phyloP scores from a whole-genome alignment of 2,329 filamentous ascomycete species.

The Cadophora luteo-olivacea region DNA sequence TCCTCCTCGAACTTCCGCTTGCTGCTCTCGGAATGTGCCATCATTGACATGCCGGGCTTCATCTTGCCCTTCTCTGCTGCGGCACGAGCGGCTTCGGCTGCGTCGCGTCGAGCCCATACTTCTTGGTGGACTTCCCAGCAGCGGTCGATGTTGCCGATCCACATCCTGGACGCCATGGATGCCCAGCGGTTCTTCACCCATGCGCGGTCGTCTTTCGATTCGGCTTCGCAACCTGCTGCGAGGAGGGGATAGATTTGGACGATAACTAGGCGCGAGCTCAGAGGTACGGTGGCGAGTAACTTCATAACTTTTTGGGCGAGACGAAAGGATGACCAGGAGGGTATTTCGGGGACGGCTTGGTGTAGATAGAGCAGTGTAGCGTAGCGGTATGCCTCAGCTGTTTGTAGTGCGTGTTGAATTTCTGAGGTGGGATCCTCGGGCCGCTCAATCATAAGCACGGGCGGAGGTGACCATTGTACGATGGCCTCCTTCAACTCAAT shows the following conservation, averaged over 20 bases:
- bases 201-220: conserved; percentile 62
- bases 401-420: conserved; percentile 69
- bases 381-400: conserved; percentile 71
- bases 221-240: conserved; percentile 69
- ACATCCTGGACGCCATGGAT: conserved; percentile 65
- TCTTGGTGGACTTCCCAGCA: conserved; percentile 69
- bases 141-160: conserved; percentile 71
- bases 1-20: conserved; percentile 44
- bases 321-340: conserved; percentile 60
- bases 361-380: conserved; percentile 71
- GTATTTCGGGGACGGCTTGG: conserved; percentile 72
- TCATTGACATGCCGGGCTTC: conserved; percentile 27
- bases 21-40: conserved; percentile 39
- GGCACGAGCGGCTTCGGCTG: conserved; percentile 39
- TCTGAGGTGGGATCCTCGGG: conserved; percentile 69
- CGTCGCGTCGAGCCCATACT: conserved; percentile 70
- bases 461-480: conserved; percentile 66
- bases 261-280: conserved; percentile 67
- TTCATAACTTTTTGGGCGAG: conserved; percentile 67
- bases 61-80: conserved; percentile 34
- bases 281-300: conserved; percentile 67
- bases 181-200: conserved; percentile 71
- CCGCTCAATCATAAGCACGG: conserved; percentile 56
- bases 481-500: conserved; percentile 66
- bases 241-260: conserved; percentile 75